Conservation (phyloP, 106 monocot species). For the Hemerocallis citrina region DNA sequence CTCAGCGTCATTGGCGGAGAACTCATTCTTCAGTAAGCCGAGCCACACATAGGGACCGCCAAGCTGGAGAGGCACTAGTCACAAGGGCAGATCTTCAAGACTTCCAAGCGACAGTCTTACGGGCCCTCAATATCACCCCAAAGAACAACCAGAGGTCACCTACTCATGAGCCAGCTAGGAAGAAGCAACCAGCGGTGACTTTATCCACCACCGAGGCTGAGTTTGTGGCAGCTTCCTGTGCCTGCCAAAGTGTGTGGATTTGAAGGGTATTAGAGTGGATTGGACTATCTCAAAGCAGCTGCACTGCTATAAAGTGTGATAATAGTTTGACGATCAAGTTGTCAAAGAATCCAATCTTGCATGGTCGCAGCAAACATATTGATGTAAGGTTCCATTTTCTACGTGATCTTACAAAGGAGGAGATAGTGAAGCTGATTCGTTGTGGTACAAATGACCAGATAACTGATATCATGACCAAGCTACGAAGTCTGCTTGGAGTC, state of each 20-base stretch:
- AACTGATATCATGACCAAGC: conserved; percentile 2
- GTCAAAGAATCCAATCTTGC: background rate
- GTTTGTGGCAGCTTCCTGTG: background rate
- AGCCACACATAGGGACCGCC: too few relatives aligned
- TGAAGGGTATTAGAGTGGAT: background rate
- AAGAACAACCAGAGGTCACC: too few relatives aligned
- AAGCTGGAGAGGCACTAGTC: too few relatives aligned
- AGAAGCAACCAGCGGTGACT: too few relatives aligned
- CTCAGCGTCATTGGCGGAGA: too few relatives aligned
- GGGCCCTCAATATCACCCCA: too few relatives aligned
- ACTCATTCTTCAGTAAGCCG: too few relatives aligned
- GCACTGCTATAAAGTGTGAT: background rate
- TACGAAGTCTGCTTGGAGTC: background rate
- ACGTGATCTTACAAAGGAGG: background rate
- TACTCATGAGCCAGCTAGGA: too few relatives aligned
- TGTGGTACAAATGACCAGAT: background rate
- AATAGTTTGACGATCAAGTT: background rate
- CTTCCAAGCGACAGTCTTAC: too few relatives aligned
- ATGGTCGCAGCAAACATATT: conserved; percentile 4
- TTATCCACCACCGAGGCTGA: too few relatives aligned
- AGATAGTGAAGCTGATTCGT: background rate
- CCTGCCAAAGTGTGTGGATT: background rate
- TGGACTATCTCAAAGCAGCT: background rate
- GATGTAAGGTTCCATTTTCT: background rate
- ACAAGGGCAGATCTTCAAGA: too few relatives aligned